These are phyloP conservation scores for Clitopilus hobsonii DNA, from an alignment of 768 basidiomycete species.

Conservation along the genomic window DNA sequence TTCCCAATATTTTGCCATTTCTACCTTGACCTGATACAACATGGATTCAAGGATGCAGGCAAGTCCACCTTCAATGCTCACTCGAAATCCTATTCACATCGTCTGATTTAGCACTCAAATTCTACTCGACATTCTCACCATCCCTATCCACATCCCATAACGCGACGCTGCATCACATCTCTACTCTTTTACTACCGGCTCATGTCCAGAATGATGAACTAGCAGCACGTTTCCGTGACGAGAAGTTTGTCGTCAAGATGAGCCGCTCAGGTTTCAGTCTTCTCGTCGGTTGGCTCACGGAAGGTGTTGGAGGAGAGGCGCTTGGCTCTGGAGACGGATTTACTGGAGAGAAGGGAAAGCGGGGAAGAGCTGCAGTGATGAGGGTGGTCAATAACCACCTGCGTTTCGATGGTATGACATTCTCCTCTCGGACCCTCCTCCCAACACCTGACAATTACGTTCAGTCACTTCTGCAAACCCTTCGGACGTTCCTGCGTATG, in stretches of 20 bases:
- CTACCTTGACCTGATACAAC: slow-evolving; percentile 89
- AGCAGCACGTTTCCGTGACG: slow-evolving; percentile 81
- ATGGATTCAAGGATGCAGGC: slow-evolving; percentile 90
- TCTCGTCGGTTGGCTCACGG: slow-evolving; percentile 93
- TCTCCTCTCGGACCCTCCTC: no score
- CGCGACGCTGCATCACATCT: slow-evolving; percentile 69
- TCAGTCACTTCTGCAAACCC: slow-evolving; percentile 75
- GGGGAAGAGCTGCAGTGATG: slow-evolving; percentile 88
- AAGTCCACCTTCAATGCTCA: slow-evolving; percentile 19
- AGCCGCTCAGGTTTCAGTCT: slow-evolving; percentile 89
- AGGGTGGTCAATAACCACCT: slow-evolving; percentile 93
- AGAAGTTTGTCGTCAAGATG: slow-evolving; percentile 89
- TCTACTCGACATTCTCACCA: slow-evolving; percentile 67
- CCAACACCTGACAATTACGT: no score
- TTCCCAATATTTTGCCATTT: slow-evolving; percentile 98
- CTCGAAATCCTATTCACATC: slow-evolving; percentile 8
- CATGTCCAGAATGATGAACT: slow-evolving; percentile 83
- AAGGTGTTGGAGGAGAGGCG: slow-evolving; percentile 85
- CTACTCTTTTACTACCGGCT: slow-evolving; percentile 72
- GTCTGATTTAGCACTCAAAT: slow-evolving; percentile 55
- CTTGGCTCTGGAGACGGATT: slow-evolving; percentile 77
- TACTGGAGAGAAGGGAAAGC: slow-evolving; percentile 73
- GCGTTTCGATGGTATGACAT: slow-evolving; percentile 73
- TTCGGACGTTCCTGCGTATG: slow-evolving; percentile 52
- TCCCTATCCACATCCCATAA: slow-evolving; percentile 65